Conservation (phyloP, 345 rosid species). For the Salix dunnii region DNA sequence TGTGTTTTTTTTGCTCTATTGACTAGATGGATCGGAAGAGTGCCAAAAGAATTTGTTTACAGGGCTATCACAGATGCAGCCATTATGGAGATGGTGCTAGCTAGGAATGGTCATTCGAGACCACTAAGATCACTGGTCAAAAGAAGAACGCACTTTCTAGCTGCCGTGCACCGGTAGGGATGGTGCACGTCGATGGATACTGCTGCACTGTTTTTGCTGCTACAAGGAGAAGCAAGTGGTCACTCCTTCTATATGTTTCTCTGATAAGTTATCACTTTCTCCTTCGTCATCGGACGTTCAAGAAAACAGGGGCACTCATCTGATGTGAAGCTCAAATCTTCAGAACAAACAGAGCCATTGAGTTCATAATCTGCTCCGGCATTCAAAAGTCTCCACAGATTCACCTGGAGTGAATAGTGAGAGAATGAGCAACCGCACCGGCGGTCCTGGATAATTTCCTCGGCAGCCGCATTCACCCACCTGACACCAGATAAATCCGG, state of each 20-base stretch:
- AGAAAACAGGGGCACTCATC: conserved; percentile 2
- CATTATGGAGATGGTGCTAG: no score
- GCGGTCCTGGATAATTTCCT: no score
- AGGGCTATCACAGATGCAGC: no score
- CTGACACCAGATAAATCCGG: no score
- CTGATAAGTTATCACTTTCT: conserved; percentile 8
- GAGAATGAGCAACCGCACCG: no score
- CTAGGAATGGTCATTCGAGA: no score
- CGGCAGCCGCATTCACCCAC: no score
- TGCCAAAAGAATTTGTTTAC: no score
- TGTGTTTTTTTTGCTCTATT: no score
- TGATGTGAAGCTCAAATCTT: neutral
- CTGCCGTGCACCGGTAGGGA: neutral
- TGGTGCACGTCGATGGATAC: neutral
- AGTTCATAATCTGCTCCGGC: neutral
- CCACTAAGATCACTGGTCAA: no score
- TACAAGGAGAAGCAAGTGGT: neutral
- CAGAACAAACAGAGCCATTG: neutral
- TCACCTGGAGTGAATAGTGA: neutral
- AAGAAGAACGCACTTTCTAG: neutral
- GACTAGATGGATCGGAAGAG: no score
- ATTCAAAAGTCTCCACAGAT: conserved; percentile 3
- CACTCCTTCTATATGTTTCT: conserved; percentile 45
- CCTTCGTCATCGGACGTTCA: conserved; percentile 16
- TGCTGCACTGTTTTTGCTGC: neutral